Conservation (phyloP, 495 filamentous ascomycete genomes). For the Saxophila tyrrhenica region DNA sequence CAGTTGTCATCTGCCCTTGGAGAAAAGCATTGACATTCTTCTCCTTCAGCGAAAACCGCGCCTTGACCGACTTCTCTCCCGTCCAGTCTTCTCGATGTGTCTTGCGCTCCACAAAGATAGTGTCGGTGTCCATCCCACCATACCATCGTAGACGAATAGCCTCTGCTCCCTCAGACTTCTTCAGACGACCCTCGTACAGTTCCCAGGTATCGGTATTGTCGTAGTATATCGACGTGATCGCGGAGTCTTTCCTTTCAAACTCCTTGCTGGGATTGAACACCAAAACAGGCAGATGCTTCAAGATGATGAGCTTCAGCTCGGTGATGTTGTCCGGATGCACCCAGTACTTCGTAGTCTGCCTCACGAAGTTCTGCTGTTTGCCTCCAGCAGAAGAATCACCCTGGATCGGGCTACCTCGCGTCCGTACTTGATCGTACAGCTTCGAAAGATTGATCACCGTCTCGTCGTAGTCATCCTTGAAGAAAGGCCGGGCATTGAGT, state of each 20-base stretch:
- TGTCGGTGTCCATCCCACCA: conserved; percentile 85
- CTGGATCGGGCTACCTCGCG: conserved; percentile 79
- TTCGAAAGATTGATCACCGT: conserved; percentile 92
- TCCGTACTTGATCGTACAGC: conserved; percentile 88
- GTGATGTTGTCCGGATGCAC: conserved; percentile 98
- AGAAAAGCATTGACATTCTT: conserved; percentile 91
- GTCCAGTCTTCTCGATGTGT: conserved; percentile 99
- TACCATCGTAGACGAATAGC: conserved; percentile 97
- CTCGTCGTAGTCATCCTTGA: conserved; percentile 95
- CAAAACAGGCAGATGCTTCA: conserved; percentile 94
- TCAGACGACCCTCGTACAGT: conserved; percentile 82
- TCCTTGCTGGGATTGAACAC: conserved; percentile 98
- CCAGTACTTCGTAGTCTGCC: conserved; percentile 99
- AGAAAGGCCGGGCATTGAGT: conserved; percentile 92
- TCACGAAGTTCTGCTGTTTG: conserved; percentile 86
- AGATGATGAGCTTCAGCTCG: conserved; percentile 89
- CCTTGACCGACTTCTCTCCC: conserved; percentile 96
- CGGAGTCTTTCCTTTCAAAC: conserved; percentile 77
- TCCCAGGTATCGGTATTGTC: conserved; percentile 92
- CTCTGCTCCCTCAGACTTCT: conserved; percentile 96
- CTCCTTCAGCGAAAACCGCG: conserved; percentile 87
- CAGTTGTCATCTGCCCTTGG: conserved; percentile 66
- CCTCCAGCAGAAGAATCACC: conserved; percentile 88
- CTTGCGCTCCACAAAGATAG: conserved; percentile 95
- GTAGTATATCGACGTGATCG: conserved; percentile 96